Evolutionary conservation across 352 stramenopile species (phyloP), one percentile per base, ranked within the genome.

Genomic region (Globisporangium barbulae): DNA sequence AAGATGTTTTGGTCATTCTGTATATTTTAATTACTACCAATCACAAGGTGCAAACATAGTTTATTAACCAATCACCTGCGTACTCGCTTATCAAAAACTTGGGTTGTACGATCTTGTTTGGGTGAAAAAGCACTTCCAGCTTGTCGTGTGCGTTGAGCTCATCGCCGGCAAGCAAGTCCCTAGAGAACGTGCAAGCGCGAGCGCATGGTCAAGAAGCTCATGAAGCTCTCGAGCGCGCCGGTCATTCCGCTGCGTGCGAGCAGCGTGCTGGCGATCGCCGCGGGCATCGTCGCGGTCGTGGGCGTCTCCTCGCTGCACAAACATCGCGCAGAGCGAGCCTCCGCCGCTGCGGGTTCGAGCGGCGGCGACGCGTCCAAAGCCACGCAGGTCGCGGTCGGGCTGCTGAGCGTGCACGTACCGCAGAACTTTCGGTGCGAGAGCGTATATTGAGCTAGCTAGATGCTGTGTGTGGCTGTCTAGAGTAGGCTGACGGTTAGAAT

Each of bases 331-430:
- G 53, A 25, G 22, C 12, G 49, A 21, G 21, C 31, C 35, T 25
- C 15, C 47, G 64, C 44, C 10, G 41, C 21, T 15, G 15, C 48
- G 50, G 28, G 54, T 55, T 49, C 47, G 5, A 33, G 8, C 52
- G 28, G 45, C 47, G 28, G 39, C 3, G 17, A 28, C 12, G 30
- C 63, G 6, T 15, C 37, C 45, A 53, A 8, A 33, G 53, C 22
- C 1, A 17, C 55, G 19, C 59, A 69, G 28, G 59, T 91, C 28
- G 74, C 69, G 12, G 76, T 89, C 12, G 82, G 74, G 0, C 53
- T 90, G 44, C 61, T 90, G 30, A 74, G 77, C 17, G 65, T 92
- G 44, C 64, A 78, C 49, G 78, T 90, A 47, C 76, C 81, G 33
- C 65, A 77, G 66, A 90, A 82, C 60, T 84, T 88, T 47, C 60